Percentiles rank a stretch among this genome's conserved stretches.
These are phyloP conservation scores for Diplogelasinospora grovesii DNA, from an alignment of 495 filamentous ascomycete genomes.

Conservation along the genomic window DNA sequence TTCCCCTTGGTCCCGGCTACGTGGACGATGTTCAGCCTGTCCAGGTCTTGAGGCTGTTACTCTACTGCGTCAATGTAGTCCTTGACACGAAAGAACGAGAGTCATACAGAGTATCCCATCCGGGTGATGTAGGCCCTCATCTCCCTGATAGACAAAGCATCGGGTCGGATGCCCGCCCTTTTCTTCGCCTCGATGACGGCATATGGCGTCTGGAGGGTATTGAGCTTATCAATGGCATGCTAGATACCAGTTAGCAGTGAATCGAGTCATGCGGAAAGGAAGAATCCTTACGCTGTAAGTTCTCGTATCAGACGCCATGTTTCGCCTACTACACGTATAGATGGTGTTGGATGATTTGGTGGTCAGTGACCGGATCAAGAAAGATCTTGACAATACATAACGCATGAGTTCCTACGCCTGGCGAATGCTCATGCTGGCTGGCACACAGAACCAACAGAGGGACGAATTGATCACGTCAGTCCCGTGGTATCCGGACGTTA, in stretches of 20 bases:
- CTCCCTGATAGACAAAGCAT: slow-evolving; percentile 62
- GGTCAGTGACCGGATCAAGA: background rate
- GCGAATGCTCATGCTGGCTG: no score
- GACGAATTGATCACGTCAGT: no score
- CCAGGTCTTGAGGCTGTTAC: slow-evolving; percentile 68
- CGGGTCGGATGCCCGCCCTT: slow-evolving; percentile 60
- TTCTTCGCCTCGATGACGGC: slow-evolving; percentile 67
- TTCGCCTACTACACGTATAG: background rate
- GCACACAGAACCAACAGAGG: no score
- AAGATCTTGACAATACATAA: no score
- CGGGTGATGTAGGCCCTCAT: slow-evolving; percentile 69
- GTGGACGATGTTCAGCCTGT: slow-evolving; percentile 69
- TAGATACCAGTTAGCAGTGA: slow-evolving; percentile 20
- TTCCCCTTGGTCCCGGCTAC: slow-evolving; percentile 94
- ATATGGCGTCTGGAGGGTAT: slow-evolving; percentile 84
- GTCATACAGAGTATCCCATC: slow-evolving; percentile 73
- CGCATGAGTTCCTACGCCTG: no score
- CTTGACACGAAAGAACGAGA: no score
- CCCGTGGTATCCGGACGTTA: no score
- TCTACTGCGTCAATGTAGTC: no score
- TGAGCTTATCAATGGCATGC: slow-evolving; percentile 82
- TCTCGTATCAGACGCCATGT: slow-evolving; percentile 2
- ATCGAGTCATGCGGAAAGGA: background rate
- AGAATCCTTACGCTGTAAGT: slow-evolving; percentile 17
- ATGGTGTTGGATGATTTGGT: background rate